A percentile compares a stretch with the other conserved stretches of the same genome.
Evolutionary conservation across 2,329 filamentous ascomycete genomes (phyloP).

Genomic region (Fusarium illudens): DNA sequence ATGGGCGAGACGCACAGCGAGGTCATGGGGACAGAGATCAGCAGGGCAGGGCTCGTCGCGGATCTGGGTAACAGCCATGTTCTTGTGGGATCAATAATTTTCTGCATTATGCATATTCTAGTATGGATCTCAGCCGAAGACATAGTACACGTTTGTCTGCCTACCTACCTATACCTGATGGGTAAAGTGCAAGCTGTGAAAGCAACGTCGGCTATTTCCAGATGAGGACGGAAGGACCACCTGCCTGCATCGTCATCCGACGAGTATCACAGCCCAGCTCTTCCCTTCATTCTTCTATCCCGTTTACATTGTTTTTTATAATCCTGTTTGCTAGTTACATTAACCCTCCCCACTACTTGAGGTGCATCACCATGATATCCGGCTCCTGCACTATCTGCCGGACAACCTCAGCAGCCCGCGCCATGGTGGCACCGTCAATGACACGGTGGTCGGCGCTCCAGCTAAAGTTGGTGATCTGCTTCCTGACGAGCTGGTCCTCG

Average conservation of each 20-base stretch:
- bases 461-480: constrained; percentile 87
- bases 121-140: neutral
- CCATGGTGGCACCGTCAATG: constrained; percentile 94
- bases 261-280: neutral
- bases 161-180: neutral
- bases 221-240: neutral
- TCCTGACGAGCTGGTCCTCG: constrained; percentile 69
- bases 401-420: constrained; percentile 85
- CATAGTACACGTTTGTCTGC: neutral
- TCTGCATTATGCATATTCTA: neutral
- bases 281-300: neutral
- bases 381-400: constrained; percentile 82
- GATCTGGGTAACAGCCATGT: neutral
- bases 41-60: constrained; percentile 3
- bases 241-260: constrained; percentile 5
- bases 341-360: constrained; percentile 64
- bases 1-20: constrained; percentile 16
- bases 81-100: neutral
- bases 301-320: neutral
- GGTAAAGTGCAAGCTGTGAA: neutral
- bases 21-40: constrained; percentile 8
- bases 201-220: neutral
- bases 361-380: constrained; percentile 83
- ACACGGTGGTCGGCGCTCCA: constrained; percentile 97
- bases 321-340: constrained; percentile 16